These are phyloP conservation scores for Colletotrichum neosansevieriae DNA, from an alignment of 2,329 filamentous ascomycete species.

Conservation along the genomic window DNA sequence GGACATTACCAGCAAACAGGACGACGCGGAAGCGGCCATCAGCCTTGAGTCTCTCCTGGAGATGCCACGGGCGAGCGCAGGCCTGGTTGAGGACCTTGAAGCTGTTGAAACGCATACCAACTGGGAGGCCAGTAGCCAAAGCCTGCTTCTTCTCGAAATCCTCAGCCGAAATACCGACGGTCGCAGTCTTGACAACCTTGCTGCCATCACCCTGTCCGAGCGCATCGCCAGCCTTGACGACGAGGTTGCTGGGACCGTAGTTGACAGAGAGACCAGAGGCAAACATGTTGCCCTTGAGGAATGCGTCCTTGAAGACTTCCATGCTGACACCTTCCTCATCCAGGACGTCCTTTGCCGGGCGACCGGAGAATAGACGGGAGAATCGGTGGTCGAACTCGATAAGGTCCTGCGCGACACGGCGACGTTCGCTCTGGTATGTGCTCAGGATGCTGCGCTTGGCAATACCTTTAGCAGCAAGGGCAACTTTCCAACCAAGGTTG, in stretches of 20 bases:
- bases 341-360: constrained; percentile 69
- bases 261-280: constrained; percentile 63
- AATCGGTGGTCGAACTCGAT: constrained; percentile 74
- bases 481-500: constrained; percentile 70
- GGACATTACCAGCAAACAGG: constrained; percentile 72
- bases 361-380: constrained; percentile 66
- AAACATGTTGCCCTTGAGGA: constrained; percentile 71
- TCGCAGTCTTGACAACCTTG: constrained; percentile 45
- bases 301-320: constrained; percentile 71
- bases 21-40: constrained; percentile 71
- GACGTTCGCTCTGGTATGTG: constrained; percentile 66
- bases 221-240: constrained; percentile 63
- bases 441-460: constrained; percentile 57
- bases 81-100: constrained; percentile 71
- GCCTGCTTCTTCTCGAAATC: constrained; percentile 35
- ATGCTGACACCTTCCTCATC: constrained; percentile 72
- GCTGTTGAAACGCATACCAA: constrained; percentile 70
- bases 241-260: constrained; percentile 67
- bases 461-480: constrained; percentile 58
- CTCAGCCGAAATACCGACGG: constrained; percentile 48
- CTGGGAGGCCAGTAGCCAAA: constrained; percentile 57
- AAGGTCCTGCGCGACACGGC: constrained; percentile 66
- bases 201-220: constrained; percentile 61
- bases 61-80: constrained; percentile 67
- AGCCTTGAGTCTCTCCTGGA: constrained; percentile 67